Percentiles rank a stretch among this genome's conserved stretches.
Conservation (phyloP, 2,329 filamentous ascomycete species). For the Colletotrichum cordylinicola region DNA sequence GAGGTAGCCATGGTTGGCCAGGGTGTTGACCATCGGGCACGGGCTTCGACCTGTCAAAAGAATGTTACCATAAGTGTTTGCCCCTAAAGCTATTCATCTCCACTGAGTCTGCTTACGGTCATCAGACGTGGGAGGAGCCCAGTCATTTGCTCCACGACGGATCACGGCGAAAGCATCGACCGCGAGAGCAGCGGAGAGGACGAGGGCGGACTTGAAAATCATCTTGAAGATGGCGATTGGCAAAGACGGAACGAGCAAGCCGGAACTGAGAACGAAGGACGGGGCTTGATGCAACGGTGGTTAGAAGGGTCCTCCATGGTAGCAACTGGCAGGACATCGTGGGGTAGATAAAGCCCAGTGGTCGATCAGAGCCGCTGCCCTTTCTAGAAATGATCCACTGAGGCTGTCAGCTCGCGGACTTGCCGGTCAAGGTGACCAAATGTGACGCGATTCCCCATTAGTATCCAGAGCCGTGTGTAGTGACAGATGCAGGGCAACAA, state of each 20-base stretch:
- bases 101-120: not conserved
- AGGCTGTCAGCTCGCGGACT: not conserved
- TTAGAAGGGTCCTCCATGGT: not conserved
- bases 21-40: slow-evolving; percentile 29
- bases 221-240: not conserved
- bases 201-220: not conserved
- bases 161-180: slow-evolving; percentile 6
- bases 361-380: not conserved
- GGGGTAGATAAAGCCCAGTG: not conserved
- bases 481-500: not conserved
- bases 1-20: slow-evolving; percentile 29
- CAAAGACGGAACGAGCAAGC: not conserved
- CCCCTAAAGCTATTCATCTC: no score
- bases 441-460: slow-evolving; percentile 2
- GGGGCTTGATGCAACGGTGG: not conserved
- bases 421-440: not conserved
- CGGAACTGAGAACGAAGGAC: not conserved
- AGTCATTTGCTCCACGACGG: not conserved
- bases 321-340: not conserved
- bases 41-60: slow-evolving; percentile 21
- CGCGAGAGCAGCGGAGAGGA: not conserved
- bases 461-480: not conserved
- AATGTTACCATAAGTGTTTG: not conserved
- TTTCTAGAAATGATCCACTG: not conserved
- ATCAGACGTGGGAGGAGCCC: slow-evolving; percentile 6